A percentile compares a stretch with the other conserved stretches of the same genome.
Conservation (phyloP, 805 yeast species). For the Yarrowia alimentaria region DNA sequence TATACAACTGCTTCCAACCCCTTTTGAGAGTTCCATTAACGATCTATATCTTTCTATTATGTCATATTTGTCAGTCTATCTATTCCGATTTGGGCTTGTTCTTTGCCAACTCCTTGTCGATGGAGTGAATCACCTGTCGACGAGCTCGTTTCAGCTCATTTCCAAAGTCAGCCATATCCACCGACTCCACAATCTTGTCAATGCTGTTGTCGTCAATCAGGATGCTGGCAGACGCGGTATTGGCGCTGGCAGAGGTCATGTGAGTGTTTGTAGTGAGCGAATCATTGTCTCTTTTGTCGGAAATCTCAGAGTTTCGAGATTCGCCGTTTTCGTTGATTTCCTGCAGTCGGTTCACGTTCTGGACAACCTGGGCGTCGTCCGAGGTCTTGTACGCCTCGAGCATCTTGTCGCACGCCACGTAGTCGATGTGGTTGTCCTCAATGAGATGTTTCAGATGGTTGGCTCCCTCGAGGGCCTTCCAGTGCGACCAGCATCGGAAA, state of each 20-base stretch:
- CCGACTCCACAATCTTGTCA: conserved; percentile 45
- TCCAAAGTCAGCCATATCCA: conserved; percentile 41
- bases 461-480: conserved; percentile 74
- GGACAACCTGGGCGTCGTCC: conserved; percentile 37
- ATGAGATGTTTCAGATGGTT: conserved; percentile 60
- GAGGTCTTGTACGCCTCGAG: conserved; percentile 34
- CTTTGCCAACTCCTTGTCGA: conserved; percentile 19
- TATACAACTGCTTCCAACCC: neutral
- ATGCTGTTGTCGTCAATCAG: conserved; percentile 49
- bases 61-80: neutral
- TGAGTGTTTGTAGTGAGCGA: too few relatives aligned
- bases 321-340: too few relatives aligned
- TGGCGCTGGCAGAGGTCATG: neutral
- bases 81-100: neutral
- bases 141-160: conserved; percentile 35
- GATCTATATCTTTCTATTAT: neutral
- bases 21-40: too few relatives aligned
- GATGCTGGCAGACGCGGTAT: conserved; percentile 20
- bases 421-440: conserved; percentile 44
- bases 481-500: conserved; percentile 80
- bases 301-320: too few relatives aligned
- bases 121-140: conserved; percentile 32
- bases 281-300: too few relatives aligned
- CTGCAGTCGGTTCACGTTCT: neutral
- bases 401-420: conserved; percentile 28